Base-by-base conservation (phyloP, 805 yeast genomes). In the Starmerella geochares region DNA sequence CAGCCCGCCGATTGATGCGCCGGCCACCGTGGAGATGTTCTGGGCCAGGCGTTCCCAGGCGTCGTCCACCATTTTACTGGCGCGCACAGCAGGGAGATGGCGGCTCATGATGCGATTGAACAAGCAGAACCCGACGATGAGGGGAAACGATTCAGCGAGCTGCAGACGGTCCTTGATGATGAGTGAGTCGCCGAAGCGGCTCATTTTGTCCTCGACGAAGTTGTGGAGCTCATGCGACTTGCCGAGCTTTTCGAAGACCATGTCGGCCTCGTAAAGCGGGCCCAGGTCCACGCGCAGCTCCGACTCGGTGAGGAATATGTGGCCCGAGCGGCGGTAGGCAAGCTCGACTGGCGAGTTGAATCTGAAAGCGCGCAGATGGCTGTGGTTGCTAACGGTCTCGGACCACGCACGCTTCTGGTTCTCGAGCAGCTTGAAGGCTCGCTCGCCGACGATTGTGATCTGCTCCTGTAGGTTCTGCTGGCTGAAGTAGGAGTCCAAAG, bases 301-400 rank as follows among this genome's bases (percentile, higher is more conserved):
- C 4, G 69, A 68, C 46, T 74, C 76, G 7, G 71, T 68, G 44
- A 81, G 66, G 2, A 50, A 73, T 55, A 68, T 71, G 50, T 64
- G 62, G 46, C 69, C 67, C 0, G 80, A 72, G 40, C 77, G 79
- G 58, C 96, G 72, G 61, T 86, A 70, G 6, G 94, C 78, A 7
- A 77, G 65, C 64, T 90, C 97, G 4, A 88, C 84, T 0, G 95
- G 84, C 0, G 96, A 84, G 63, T 88, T 88, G 56, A 90, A 75
- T 59, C 83, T 80, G 63, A 77, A 85, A 7, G 74, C 67, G 3
- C 70, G 64, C 46, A 80, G 71, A 28, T 70, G 69, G 4, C 66
- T 67, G 51, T 74, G 73, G 8, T 67, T 61, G 6, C 67, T 60
- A 52, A 75, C 78, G 55, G 69, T 68, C 2, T 63, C 54, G 31